phyloP scores from a whole-genome alignment of 805 yeast species.

The Myxozyma vanderwaltii region DNA sequence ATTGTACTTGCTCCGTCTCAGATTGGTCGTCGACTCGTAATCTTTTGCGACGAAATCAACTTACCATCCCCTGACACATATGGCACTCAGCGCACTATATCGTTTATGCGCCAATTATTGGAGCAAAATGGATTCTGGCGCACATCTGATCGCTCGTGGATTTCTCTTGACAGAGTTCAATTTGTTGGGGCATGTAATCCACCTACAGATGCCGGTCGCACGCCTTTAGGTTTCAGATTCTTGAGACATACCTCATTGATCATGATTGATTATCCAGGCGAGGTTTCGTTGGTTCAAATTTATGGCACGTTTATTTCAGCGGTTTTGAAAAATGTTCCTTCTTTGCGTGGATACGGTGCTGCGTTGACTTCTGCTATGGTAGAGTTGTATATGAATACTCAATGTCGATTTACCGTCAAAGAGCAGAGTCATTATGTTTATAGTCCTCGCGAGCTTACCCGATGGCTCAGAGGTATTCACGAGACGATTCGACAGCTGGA shows the following conservation, averaged over 20 bases:
- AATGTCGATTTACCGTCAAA: slow-evolving; percentile 44
- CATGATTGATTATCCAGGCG: slow-evolving; percentile 78
- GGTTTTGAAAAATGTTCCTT: slow-evolving; percentile 61
- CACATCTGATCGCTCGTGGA: slow-evolving; percentile 62
- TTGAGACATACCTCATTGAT: slow-evolving; percentile 65
- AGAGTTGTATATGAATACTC: slow-evolving; percentile 55
- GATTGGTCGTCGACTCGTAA: slow-evolving; percentile 69
- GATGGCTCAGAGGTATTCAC: slow-evolving; percentile 81
- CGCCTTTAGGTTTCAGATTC: slow-evolving; percentile 58
- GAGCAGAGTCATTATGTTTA: slow-evolving; percentile 65
- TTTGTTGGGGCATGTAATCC: slow-evolving; percentile 97
- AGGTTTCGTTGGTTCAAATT: slow-evolving; percentile 62
- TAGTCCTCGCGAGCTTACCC: slow-evolving; percentile 87
- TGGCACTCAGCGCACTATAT: slow-evolving; percentile 72
- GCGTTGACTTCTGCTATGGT: slow-evolving; percentile 68
- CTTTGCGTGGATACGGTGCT: slow-evolving; percentile 55
- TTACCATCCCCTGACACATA: slow-evolving; percentile 70
- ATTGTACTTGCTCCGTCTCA: slow-evolving; percentile 57
- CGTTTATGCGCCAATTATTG: slow-evolving; percentile 72
- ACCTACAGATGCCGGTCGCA: slow-evolving; percentile 76
- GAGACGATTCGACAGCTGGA: slow-evolving; percentile 50
- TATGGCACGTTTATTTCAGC: slow-evolving; percentile 62
- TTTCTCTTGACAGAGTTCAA: slow-evolving; percentile 62
- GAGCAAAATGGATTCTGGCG: slow-evolving; percentile 81
- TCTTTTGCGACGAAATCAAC: slow-evolving; percentile 91